Base-by-base conservation (phyloP, 1,139 yeast species). In the Debaryomyces robertsiae region DNA sequence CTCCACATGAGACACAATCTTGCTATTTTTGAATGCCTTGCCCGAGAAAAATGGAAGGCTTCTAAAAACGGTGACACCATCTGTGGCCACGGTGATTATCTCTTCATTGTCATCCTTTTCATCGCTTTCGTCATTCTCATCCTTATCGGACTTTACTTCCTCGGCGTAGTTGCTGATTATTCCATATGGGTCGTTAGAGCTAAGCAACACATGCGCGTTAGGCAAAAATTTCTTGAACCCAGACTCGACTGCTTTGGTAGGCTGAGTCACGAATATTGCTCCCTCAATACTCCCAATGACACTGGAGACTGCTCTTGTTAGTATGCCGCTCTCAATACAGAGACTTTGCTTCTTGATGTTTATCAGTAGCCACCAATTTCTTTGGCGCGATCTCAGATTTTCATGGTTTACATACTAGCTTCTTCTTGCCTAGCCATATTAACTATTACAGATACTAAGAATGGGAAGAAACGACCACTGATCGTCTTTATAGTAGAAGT, bases 1-100 rank as follows among this genome's bases (percentile, higher is more conserved):
- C 47, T 79, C 80, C 33, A 82, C 81, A 53, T 83, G 87, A 41
- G 85, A 63, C 9, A 86, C 85, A 19, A 77, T 71, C 3, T 79
- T 71, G 22, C 59, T 52, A 10, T 61, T 48, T 27, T 69, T 65
- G 48, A 83, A 71, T 29, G 66, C 61, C 11, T 54, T 41, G 11
- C 58, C 55, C 6, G 80, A 67, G 33, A 88, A 69, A 39, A 74
- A 72, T 10, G 95, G 91, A 45, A 79, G 63, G 53, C 65, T 67
- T 36, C 65, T 60, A 46, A 79, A 60, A 24, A 88, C 59, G 6
- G 84, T 75, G 23, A 65, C 59, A 22, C 87, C 75, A 39, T 79
- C 68, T 3, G 86, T 72, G 9, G 69, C 50, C 28, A 86, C 74
- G 6, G 84, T 68, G 4, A 81, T 62, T 28, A 75, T 58, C 4